These are phyloP conservation scores for Scolecobasidium constrictum DNA, from an alignment of 2,329 filamentous ascomycete genomes.

Conservation along the genomic window DNA sequence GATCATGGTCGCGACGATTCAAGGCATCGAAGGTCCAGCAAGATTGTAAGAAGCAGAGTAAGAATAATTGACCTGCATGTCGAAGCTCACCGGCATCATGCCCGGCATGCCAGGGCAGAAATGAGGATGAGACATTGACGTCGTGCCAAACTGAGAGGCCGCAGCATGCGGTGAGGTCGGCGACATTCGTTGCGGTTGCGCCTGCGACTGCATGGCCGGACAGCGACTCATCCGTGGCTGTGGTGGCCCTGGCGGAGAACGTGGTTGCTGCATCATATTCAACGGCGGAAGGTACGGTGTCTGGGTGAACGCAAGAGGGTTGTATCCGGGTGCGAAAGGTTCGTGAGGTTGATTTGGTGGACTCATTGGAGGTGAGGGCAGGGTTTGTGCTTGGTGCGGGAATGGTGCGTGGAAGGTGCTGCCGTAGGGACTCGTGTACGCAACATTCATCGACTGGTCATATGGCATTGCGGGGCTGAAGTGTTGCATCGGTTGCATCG, in stretches of 20 bases:
- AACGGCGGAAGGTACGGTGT: not conserved
- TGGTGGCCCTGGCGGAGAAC: not conserved
- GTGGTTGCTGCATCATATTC: not conserved
- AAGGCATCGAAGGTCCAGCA: constrained; percentile 15
- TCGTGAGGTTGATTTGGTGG: not conserved
- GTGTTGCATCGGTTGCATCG: too few relatives aligned
- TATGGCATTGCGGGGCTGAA: too few relatives aligned
- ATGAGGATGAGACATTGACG: not conserved
- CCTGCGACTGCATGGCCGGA: not conserved
- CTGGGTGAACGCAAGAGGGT: not conserved
- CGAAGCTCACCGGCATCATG: not conserved
- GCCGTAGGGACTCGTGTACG: too few relatives aligned
- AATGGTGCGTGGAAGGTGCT: too few relatives aligned
- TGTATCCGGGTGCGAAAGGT: not conserved
- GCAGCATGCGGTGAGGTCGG: too few relatives aligned
- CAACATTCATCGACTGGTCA: too few relatives aligned
- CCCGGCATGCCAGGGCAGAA: not conserved
- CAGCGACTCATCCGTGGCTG: not conserved
- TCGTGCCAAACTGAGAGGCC: too few relatives aligned
- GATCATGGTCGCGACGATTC: too few relatives aligned
- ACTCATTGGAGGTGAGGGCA: too few relatives aligned
- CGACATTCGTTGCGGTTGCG: not conserved
- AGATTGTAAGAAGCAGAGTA: not conserved
- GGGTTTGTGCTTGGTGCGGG: too few relatives aligned
- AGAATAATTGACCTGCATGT: not conserved